A percentile compares a stretch with the other conserved stretches of the same genome.
phyloP scores from a whole-genome alignment of 2,329 filamentous ascomycete genomes.

The Teratosphaeria pseudoeucalypti region DNA sequence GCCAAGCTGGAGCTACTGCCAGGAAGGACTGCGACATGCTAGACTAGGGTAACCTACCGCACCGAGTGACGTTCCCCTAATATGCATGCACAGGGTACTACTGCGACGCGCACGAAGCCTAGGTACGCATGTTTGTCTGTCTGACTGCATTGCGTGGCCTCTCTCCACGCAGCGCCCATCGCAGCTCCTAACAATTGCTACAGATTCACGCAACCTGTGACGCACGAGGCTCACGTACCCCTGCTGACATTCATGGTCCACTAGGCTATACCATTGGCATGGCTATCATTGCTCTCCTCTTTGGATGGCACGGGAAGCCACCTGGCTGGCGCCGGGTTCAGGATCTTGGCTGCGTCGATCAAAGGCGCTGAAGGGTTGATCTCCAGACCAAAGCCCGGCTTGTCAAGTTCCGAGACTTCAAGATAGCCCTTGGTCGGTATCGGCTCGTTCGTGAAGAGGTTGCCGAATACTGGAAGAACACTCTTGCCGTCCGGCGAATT shows the following conservation, averaged over 20 bases:
- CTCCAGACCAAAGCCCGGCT: slow-evolving; percentile 82
- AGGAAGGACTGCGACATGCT: not conserved
- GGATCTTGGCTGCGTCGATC: slow-evolving; percentile 62
- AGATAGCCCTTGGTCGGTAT: slow-evolving; percentile 76
- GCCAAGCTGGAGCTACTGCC: not conserved
- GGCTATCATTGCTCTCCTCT: slow-evolving; percentile 6
- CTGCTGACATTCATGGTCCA: not conserved
- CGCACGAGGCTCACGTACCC: not conserved
- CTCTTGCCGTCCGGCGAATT: slow-evolving; percentile 86
- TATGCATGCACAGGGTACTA: not conserved
- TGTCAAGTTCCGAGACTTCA: slow-evolving; percentile 69
- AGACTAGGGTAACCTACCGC: not conserved
- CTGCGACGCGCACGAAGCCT: not conserved
- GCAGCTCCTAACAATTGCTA: no score
- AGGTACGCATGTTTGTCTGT: no score
- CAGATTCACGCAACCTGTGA: not conserved
- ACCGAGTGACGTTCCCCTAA: not conserved
- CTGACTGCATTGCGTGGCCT: no score
- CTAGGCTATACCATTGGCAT: not conserved
- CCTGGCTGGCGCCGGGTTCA: slow-evolving; percentile 52
- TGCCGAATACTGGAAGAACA: slow-evolving; percentile 83
- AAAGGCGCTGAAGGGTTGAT: slow-evolving; percentile 73
- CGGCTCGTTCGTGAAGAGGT: slow-evolving; percentile 82
- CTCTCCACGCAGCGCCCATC: no score
- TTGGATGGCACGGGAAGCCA: slow-evolving; percentile 24